These are phyloP conservation scores for Pycnococcus provasolii DNA, from an alignment of 139 green algal genomes.

Conservation along the genomic window DNA sequence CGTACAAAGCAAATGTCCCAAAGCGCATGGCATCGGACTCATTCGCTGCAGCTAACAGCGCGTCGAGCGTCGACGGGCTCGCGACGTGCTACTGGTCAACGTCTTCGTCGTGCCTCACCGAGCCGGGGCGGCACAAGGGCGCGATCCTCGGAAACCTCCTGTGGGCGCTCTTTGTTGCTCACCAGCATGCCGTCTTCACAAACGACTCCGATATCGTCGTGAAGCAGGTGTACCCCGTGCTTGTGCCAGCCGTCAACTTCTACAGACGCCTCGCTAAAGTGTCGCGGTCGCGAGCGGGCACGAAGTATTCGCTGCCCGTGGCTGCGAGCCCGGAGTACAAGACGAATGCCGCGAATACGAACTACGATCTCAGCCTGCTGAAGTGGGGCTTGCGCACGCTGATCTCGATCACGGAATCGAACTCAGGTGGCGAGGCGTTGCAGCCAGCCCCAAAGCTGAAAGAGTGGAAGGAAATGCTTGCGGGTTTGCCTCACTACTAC, in stretches of 20 bases:
- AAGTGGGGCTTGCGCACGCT: slow-evolving; percentile 2
- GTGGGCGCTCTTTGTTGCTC: not conserved
- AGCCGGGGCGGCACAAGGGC: slow-evolving; percentile 8
- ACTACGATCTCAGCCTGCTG: slow-evolving; percentile 10
- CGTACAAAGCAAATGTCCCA: no score
- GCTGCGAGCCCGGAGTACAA: slow-evolving; percentile 10
- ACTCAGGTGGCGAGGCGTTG: not conserved
- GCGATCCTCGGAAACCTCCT: slow-evolving; percentile 13
- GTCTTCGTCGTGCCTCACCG: not conserved
- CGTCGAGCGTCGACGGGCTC: no score
- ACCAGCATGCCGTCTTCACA: not conserved
- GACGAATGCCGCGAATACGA: not conserved
- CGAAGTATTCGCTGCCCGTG: not conserved
- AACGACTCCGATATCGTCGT: not conserved
- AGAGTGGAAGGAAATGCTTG: not conserved
- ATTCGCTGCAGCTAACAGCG: no score
- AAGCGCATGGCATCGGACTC: no score
- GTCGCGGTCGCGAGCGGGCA: not conserved
- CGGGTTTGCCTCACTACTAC: not conserved
- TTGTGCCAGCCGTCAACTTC: not conserved
- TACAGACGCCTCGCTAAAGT: no score
- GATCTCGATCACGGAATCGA: not conserved
- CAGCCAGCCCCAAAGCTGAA: not conserved
- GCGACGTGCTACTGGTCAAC: no score
- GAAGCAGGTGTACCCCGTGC: slow-evolving; percentile 2